Conservation (phyloP, 1,284 basidiomycete species). For the Ustilago nuda region DNA sequence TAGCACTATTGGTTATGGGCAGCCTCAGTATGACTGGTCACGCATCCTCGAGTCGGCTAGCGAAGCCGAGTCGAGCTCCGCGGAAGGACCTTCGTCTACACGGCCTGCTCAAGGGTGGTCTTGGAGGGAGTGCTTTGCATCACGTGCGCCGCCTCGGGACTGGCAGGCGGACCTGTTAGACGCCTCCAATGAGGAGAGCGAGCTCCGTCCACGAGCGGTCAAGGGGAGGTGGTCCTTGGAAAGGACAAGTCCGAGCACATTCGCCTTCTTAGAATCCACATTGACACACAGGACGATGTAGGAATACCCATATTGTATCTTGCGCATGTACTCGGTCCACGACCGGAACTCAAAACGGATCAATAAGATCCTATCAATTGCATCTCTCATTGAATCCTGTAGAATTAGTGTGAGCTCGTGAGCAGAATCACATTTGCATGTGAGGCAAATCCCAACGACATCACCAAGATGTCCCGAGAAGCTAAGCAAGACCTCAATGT, state of each 20-base stretch:
- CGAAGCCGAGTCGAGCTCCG: not conserved
- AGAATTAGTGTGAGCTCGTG: too few relatives aligned
- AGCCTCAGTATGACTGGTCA: constrained; percentile 20
- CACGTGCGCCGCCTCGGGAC: constrained; percentile 30
- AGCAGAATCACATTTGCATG: too few relatives aligned
- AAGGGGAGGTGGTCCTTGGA: not conserved
- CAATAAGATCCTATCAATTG: not conserved
- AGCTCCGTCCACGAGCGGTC: not conserved
- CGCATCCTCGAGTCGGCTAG: not conserved
- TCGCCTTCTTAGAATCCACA: constrained; percentile 30
- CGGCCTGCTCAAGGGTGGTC: constrained; percentile 30
- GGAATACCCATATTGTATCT: too few relatives aligned
- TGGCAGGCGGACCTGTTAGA: constrained; percentile 30
- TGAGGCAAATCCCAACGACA: too few relatives aligned
- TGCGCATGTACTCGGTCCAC: not conserved
- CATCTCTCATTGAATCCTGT: not conserved
- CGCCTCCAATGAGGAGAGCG: not conserved
- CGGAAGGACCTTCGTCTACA: not conserved
- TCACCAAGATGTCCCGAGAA: not conserved
- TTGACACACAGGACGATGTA: constrained; percentile 11
- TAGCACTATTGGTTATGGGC: constrained; percentile 40
- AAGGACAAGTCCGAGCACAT: not conserved
- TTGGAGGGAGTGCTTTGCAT: constrained; percentile 33
- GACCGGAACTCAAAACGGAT: not conserved
- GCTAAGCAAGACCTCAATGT: not conserved